Evolutionary conservation across 148 eudicot genomes (phyloP).

Genomic region (Rhododendron ferrugineum): DNA sequence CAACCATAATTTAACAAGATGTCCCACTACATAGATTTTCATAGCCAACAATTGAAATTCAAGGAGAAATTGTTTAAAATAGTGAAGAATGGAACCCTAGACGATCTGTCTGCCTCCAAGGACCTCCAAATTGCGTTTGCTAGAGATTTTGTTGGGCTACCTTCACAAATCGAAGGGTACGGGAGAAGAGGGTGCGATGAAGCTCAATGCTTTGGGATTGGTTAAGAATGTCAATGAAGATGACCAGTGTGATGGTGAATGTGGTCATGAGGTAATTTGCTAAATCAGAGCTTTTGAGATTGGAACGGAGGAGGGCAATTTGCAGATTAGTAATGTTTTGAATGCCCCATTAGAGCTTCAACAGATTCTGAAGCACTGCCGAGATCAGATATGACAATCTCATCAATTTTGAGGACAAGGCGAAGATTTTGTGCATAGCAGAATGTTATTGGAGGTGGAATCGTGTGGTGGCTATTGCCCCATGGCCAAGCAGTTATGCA

Average conservation of each 20-base stretch:
- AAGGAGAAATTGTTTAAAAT: neutral
- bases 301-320: neutral
- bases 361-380: neutral
- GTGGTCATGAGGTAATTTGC: neutral
- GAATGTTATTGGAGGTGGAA: neutral
- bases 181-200: neutral
- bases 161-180: neutral
- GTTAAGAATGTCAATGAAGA: neutral
- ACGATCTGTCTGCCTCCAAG: neutral
- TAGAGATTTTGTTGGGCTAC: neutral
- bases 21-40: neutral
- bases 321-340: neutral
- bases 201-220: neutral
- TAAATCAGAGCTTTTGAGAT: neutral
- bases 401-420: neutral
- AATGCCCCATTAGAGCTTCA: neutral
- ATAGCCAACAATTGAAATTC: neutral
- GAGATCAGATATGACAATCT: neutral
- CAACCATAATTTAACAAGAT: neutral
- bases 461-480: neutral
- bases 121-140: neutral
- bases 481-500: neutral
- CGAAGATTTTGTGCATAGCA: neutral
- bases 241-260: neutral
- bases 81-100: neutral